Evolutionary conservation across 2,329 filamentous ascomycete species (phyloP).

Genomic region (Fusarium brevicatenulatum): DNA sequence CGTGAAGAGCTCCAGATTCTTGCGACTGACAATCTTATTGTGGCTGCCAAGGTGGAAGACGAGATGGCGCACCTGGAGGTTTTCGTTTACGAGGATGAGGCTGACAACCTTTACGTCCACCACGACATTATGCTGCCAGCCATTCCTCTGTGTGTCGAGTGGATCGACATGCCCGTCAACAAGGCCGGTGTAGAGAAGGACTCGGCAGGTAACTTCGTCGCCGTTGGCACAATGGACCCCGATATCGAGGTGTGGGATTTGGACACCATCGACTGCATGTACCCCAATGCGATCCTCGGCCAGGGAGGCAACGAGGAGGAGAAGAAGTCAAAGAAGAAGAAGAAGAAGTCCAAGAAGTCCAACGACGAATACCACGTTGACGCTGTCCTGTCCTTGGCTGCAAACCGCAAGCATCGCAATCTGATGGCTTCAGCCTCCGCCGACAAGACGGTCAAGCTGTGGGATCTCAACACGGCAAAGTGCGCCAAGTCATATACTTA

Average conservation of each 20-base stretch:
- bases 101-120: slow-evolving; percentile 97
- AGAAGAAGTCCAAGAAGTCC: slow-evolving; percentile 87
- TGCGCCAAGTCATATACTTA: slow-evolving; percentile 96
- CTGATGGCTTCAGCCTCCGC: slow-evolving; percentile 94
- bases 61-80: slow-evolving; percentile 96
- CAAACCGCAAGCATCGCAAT: slow-evolving; percentile 93
- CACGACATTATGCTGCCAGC: slow-evolving; percentile 99
- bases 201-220: slow-evolving; percentile 87
- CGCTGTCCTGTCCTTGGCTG: slow-evolving; percentile 88
- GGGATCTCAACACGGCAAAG: slow-evolving; percentile 91
- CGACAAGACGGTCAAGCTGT: slow-evolving; percentile 96
- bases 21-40: slow-evolving; percentile 89
- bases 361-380: slow-evolving; percentile 96
- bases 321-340: slow-evolving; percentile 83
- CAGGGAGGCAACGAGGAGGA: slow-evolving; percentile 69
- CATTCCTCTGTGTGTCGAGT: slow-evolving; percentile 94
- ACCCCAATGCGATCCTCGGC: slow-evolving; percentile 94
- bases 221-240: slow-evolving; percentile 95
- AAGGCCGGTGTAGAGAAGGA: slow-evolving; percentile 71
- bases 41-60: slow-evolving; percentile 95
- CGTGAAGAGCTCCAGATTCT: slow-evolving; percentile 93
- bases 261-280: slow-evolving; percentile 97
- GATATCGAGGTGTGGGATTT: slow-evolving; percentile 99
- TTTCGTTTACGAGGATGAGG: slow-evolving; percentile 95
- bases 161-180: slow-evolving; percentile 91